Base-by-base conservation (phyloP, 805 yeast genomes). In the Candida ipomoeae region DNA sequence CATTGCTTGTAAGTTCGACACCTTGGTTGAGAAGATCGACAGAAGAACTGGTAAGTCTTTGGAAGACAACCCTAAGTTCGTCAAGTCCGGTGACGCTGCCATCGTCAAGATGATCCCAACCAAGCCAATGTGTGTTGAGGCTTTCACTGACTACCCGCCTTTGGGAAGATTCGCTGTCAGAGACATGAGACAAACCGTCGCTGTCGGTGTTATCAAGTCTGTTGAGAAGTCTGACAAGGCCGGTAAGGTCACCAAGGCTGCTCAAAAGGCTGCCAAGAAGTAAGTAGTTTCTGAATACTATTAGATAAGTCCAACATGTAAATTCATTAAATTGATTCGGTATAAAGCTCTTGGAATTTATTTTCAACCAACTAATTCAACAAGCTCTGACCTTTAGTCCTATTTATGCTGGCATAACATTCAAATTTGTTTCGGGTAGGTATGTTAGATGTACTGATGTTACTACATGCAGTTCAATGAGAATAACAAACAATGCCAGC, bases 121-220 rank as follows among this genome's bases (percentile, higher is more conserved):
- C 62, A 69, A 69, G 67, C 74, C 74, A 62, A 68, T 69, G 74
- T 68, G 69, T 67, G 74, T 69, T 66, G 74, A 69, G 66, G 67
- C 74, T 55, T 69, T 68, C 71, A 66, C 71, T 55, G 74, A 69
- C 62, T 70, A 66, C 73, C 74, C 74, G 64, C 74, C 75, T 62
- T 70, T 69, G 62, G 75, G 74, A 65, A 67, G 74, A 67, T 70
- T 70, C 68, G 75, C 75, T 75, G 97, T 90, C 83, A 91, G 97
- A 87, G 97, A 90, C 81, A 90, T 90, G 97, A 88, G 97, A 87
- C 97, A 90, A 82, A 91, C 97, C 68, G 97, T 91, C 70, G 97
- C 97, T 74, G 97, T 91, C 75, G 97, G 97, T 88, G 96, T 91
- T 74, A 87, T 92, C 87, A 92, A 92, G 85, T 77, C 89, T 61